These are phyloP conservation scores for Dactylonectria macrodidyma DNA, from an alignment of 2,329 filamentous ascomycete genomes.

Conservation along the genomic window DNA sequence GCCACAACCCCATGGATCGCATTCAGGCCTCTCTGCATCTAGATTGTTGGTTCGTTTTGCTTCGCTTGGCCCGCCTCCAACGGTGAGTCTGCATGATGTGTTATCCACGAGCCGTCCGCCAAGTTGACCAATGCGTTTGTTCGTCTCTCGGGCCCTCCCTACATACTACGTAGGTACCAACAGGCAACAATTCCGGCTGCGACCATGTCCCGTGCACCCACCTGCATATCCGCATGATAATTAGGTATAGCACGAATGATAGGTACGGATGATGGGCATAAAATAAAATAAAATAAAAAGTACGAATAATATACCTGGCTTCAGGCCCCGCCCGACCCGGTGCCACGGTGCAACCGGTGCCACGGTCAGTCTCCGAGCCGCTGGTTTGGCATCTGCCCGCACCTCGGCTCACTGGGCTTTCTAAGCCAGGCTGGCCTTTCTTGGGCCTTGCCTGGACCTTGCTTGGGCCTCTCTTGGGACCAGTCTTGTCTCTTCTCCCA, in stretches of 20 bases:
- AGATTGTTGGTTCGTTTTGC: neutral
- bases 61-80: neutral
- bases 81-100: neutral
- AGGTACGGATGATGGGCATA: no score
- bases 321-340: conserved; percentile 34
- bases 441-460: neutral
- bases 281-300: no score
- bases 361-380: conserved; percentile 36
- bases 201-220: conserved; percentile 14
- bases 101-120: neutral
- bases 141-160: no score
- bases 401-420: conserved; percentile 33
- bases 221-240: conserved; percentile 4
- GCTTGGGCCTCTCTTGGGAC: neutral
- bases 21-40: neutral
- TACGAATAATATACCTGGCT: conserved; percentile 25
- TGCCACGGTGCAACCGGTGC: conserved; percentile 40
- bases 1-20: no score
- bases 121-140: no score
- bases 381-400: conserved; percentile 38
- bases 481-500: conserved; percentile 4
- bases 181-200: neutral
- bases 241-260: no score
- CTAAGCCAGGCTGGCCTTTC: conserved; percentile 18
- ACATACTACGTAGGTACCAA: no score